Percentiles rank a stretch among this genome's conserved stretches.
Evolutionary conservation across 768 basidiomycete species (phyloP).

Genomic region (Boletus pseudopeckii): DNA sequence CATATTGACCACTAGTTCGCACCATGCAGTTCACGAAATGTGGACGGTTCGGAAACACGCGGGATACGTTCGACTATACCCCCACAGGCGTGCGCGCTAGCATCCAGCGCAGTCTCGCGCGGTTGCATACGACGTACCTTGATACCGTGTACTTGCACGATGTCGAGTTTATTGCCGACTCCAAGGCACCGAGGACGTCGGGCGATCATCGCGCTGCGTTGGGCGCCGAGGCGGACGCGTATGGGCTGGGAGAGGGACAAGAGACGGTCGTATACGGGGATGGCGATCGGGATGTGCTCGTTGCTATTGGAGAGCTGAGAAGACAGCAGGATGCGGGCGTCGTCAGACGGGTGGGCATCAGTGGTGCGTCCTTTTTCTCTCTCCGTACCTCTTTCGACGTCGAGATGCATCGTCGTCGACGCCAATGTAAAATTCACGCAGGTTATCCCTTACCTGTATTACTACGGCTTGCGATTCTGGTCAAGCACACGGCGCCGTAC

Average conservation of each 20-base stretch:
- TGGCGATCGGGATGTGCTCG: conserved; percentile 71
- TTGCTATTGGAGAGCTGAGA: conserved; percentile 62
- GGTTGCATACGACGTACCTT: conserved; percentile 73
- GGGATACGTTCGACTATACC: conserved; percentile 67
- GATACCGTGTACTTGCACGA: conserved; percentile 85
- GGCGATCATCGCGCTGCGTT: conserved; percentile 61
- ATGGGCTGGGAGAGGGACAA: conserved; percentile 60
- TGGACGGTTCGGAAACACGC: conserved; percentile 62
- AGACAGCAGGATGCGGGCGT: conserved; percentile 71
- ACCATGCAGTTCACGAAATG: conserved; percentile 74
- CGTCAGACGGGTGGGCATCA: conserved; percentile 72
- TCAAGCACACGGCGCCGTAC: conserved; percentile 62
- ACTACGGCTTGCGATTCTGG: conserved; percentile 76
- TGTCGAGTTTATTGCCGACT: conserved; percentile 69
- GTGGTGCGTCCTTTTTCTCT: conserved; percentile 43
- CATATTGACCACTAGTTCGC: not conserved
- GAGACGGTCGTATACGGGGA: conserved; percentile 57
- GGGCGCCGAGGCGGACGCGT: conserved; percentile 48
- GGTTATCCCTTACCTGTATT: conserved; percentile 81
- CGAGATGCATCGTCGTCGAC: no score
- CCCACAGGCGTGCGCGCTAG: conserved; percentile 62
- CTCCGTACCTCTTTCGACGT: no score
- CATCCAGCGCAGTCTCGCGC: conserved; percentile 60
- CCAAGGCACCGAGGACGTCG: conserved; percentile 43
- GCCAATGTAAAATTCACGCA: conserved; percentile 20